Base-by-base conservation (phyloP, 2,329 filamentous ascomycete genomes). In the Rutstroemia sp. region DNA sequence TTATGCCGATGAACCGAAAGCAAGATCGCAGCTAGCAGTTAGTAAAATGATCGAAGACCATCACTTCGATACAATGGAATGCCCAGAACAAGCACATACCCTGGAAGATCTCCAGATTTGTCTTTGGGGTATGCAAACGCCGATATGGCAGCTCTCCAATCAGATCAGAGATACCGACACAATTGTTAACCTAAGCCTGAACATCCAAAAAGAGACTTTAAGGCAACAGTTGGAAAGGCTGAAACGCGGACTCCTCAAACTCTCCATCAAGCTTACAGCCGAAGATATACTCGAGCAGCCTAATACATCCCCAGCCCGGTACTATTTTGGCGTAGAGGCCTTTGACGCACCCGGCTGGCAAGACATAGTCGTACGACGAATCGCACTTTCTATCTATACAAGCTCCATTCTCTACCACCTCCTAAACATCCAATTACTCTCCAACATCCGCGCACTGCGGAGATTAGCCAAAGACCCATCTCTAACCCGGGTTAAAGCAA, bases 401-500 rank as follows among this genome's bases (percentile, higher is more conserved):
- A 65, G 69, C 1, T 57, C 64, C 4, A 70, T 73, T 61, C 66
- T 74, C 0, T 71, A 73, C 46, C 69, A 73, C 44, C 62, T 74
- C 2, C 66, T 74, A 46, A 67, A 57, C 2, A 60, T 75, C 14
- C 69, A 73, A 38, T 59, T 75, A 0, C 69, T 69, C 30, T 65
- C 71, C 4, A 72, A 76, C 30, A 60, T 71, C 0, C 57, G 64
- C 3, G 65, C 58, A 2, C 64, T 73, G 8, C 67, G 63, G 10
- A 61, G 67, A 2, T 56, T 70, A 0, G 68, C 64, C n/a, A 64
- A 61, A 53, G 61, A 65, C 39, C 39, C 23, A 16, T 19, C 51
- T 5, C 14, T 54, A 17, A n/a, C 51, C 17, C 27, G 27, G 10
- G 16, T 21, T 8, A 38, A 19, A 51, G 53, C 12, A 51, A 30